These are phyloP conservation scores for Scortechinia acanthostroma DNA, from an alignment of 2,329 filamentous ascomycete species.

Conservation along the genomic window DNA sequence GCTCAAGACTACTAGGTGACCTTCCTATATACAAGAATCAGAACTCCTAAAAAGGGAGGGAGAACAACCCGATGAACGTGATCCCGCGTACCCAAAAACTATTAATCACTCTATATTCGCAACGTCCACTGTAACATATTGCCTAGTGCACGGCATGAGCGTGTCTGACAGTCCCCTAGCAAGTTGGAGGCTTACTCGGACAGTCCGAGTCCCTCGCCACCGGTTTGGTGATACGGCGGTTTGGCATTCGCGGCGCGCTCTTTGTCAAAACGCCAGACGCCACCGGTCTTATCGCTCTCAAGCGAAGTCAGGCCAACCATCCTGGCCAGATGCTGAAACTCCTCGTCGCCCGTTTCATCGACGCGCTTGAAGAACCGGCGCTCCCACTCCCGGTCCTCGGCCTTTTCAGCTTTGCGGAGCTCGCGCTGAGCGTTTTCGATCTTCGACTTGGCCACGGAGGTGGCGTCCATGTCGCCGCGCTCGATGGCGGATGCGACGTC, in stretches of 20 bases:
- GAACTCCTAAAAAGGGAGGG: too few relatives aligned
- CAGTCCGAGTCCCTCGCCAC: not conserved
- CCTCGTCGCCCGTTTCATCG: slow-evolving; percentile 33
- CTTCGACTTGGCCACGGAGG: slow-evolving; percentile 72
- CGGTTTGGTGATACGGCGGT: not conserved
- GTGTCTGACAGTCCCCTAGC: too few relatives aligned
- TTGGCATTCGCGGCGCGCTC: not conserved
- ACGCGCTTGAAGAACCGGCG: slow-evolving; percentile 70
- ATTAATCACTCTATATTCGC: too few relatives aligned
- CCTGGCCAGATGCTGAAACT: slow-evolving; percentile 35
- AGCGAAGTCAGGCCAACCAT: slow-evolving; percentile 40
- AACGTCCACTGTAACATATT: too few relatives aligned
- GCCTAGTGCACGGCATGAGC: too few relatives aligned
- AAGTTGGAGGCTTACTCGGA: not conserved
- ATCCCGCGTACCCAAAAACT: too few relatives aligned
- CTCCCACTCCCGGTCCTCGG: slow-evolving; percentile 73
- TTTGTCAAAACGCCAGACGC: slow-evolving; percentile 47
- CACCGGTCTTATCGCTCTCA: slow-evolving; percentile 52
- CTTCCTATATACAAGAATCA: too few relatives aligned
- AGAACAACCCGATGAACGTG: too few relatives aligned
- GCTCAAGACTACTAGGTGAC: too few relatives aligned
- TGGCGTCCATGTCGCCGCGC: slow-evolving; percentile 76
- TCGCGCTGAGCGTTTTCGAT: slow-evolving; percentile 85
- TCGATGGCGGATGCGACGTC: slow-evolving; percentile 77
- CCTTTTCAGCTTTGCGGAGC: slow-evolving; percentile 66